Percentiles rank a stretch among this genome's conserved stretches.
Conservation (phyloP, 371 early-diverging fungal species). For the Mucor plumbeus region DNA sequence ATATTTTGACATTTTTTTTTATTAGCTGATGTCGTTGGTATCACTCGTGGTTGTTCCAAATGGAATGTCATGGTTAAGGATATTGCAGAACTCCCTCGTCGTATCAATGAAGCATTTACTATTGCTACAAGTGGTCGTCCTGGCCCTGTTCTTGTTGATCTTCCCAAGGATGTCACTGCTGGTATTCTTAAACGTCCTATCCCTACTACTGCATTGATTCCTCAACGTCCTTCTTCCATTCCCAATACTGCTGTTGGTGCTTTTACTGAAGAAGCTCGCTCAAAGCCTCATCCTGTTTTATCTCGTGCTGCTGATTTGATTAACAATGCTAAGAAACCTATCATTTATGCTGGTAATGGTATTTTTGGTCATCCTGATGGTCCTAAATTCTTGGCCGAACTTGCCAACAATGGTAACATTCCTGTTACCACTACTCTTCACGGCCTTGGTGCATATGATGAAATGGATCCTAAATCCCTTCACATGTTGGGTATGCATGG, state of each 20-base stretch:
- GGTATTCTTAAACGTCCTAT: slow-evolving; percentile 85
- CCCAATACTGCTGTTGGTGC: slow-evolving; percentile 56
- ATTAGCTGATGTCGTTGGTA: slow-evolving; percentile 91
- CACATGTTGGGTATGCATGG: slow-evolving; percentile 99
- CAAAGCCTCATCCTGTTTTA: slow-evolving; percentile 57
- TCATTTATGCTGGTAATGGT: slow-evolving; percentile 96
- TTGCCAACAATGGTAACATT: slow-evolving; percentile 87
- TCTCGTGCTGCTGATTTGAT: slow-evolving; percentile 81
- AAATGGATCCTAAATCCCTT: slow-evolving; percentile 84
- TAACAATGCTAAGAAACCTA: slow-evolving; percentile 88
- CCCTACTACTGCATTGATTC: slow-evolving; percentile 69
- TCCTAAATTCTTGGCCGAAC: slow-evolving; percentile 74
- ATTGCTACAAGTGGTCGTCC: slow-evolving; percentile 96
- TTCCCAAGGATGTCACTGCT: slow-evolving; percentile 97
- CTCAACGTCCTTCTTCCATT: slow-evolving; percentile 62
- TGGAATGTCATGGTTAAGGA: slow-evolving; percentile 99
- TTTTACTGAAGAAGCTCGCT: slow-evolving; percentile 50
- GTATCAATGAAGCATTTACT: slow-evolving; percentile 96
- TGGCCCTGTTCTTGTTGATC: slow-evolving; percentile 96
- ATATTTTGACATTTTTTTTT: not conserved
- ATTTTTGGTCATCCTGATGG: slow-evolving; percentile 84
- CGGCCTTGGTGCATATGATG: slow-evolving; percentile 93
- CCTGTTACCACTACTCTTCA: slow-evolving; percentile 96
- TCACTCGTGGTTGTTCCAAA: slow-evolving; percentile 94
- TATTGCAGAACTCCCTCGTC: slow-evolving; percentile 92